A percentile compares a stretch with the other conserved stretches of the same genome.
Evolutionary conservation across 2,329 filamentous ascomycete genomes (phyloP).

Genomic region (Scedosporium apiospermum): DNA sequence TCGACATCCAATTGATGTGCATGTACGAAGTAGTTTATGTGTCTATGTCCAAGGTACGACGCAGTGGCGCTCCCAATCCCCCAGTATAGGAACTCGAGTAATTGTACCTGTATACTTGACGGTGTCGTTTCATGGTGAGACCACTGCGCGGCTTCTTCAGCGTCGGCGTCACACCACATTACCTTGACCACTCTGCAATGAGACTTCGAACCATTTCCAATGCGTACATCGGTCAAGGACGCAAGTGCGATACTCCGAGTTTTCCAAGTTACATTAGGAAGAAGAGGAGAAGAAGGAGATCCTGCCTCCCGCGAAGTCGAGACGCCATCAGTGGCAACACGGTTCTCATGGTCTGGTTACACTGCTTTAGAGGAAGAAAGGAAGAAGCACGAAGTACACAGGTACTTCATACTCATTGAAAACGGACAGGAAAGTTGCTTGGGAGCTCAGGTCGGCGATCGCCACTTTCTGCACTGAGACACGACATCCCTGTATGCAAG

Average conservation of each 20-base stretch:
- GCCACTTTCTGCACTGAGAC: neutral
- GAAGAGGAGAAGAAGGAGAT: no score
- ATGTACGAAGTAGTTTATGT: no score
- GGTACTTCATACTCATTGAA: neutral
- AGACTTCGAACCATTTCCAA: no score
- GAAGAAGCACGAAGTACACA: neutral
- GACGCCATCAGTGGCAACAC: no score
- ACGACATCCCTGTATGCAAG: conserved; percentile 1
- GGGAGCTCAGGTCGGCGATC: neutral
- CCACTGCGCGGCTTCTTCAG: neutral
- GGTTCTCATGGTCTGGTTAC: no score
- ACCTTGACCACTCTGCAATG: neutral
- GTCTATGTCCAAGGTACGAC: neutral
- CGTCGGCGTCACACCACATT: neutral
- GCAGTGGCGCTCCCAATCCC: neutral
- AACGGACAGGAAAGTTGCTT: neutral
- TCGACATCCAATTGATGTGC: no score
- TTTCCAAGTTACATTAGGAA: no score
- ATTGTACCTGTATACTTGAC: neutral
- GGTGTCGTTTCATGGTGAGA: neutral
- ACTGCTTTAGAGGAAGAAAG: neutral
- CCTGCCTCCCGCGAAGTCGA: no score
- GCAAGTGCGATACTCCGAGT: no score
- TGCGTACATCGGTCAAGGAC: no score
- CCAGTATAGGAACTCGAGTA: neutral